Evolutionary conservation across 345 rosid species (phyloP).

Genomic region (Physaria fendleri): DNA sequence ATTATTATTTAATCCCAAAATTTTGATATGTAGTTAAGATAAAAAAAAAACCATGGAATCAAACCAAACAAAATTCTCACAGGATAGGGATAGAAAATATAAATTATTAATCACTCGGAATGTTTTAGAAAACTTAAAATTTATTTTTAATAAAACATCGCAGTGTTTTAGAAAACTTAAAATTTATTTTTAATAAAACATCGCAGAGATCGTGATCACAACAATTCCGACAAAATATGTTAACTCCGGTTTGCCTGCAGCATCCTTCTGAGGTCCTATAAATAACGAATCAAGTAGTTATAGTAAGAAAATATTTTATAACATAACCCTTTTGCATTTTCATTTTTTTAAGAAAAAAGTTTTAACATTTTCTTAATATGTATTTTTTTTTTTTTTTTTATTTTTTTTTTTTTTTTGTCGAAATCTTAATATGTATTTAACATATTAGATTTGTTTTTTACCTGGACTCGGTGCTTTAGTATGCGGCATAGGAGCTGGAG

Average conservation of each 20-base stretch:
- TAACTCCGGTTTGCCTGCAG: constrained; percentile 2
- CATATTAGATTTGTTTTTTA: background rate
- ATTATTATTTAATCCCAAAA: too few species aligned
- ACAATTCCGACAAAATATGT: constrained; percentile 4
- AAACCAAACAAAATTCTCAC: too few species aligned
- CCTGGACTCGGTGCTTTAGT: background rate
- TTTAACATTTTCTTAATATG: background rate
- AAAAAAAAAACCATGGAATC: too few species aligned
- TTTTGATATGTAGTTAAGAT: too few species aligned
- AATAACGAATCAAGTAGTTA: background rate
- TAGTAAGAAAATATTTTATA: background rate
- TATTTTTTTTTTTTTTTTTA: too few species aligned
- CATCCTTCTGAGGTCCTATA: constrained; percentile 6
- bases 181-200: constrained; percentile 14
- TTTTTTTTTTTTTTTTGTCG: too few species aligned
- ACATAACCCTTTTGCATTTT: background rate
- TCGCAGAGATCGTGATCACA: background rate
- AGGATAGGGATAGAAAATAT: too few species aligned
- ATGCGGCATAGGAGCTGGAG: constrained; percentile 2
- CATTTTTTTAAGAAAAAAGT: background rate
- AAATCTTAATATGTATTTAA: too few species aligned
- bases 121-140: too few species aligned
- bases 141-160: constrained; percentile 14
- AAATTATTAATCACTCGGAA: too few species aligned
- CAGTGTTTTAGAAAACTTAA: too few species aligned